Conservation (phyloP, 2,329 filamentous ascomycete genomes). For the Cercospora nicotianae region DNA sequence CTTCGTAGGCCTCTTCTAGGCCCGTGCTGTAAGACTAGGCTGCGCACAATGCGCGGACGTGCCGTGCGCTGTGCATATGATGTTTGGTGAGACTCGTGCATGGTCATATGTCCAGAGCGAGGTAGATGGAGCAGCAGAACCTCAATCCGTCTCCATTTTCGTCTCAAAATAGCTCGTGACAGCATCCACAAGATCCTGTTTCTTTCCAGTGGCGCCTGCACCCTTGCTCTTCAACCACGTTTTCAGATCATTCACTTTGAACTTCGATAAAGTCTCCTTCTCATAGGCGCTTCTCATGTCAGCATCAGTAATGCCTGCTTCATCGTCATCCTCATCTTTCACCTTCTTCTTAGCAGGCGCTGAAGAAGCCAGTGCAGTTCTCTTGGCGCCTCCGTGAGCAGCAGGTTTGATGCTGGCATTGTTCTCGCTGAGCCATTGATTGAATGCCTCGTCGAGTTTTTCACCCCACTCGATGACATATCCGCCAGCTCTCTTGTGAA, state of each 20-base stretch:
- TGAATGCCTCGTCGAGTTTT: constrained; percentile 62
- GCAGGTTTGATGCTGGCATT: constrained; percentile 43
- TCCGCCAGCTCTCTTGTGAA: constrained; percentile 80
- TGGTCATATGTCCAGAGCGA: too few relatives aligned
- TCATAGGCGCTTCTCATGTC: constrained; percentile 48
- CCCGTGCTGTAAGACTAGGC: too few relatives aligned
- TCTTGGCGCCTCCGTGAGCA: constrained; percentile 49
- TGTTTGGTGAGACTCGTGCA: too few relatives aligned
- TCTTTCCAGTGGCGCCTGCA: constrained; percentile 33
- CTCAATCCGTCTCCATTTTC: constrained; percentile 37
- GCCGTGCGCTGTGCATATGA: too few relatives aligned
- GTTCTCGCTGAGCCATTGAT: constrained; percentile 41
- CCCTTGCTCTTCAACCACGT: constrained; percentile 36
- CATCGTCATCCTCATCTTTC: constrained; percentile 40
- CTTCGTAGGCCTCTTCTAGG: too few relatives aligned
- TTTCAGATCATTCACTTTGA: constrained; percentile 39
- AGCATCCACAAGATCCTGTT: constrained; percentile 39
- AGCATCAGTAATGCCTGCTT: constrained; percentile 43
- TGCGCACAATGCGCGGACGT: too few relatives aligned
- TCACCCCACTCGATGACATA: constrained; percentile 77
- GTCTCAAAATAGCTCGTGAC: constrained; percentile 41
- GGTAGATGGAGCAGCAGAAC: not conserved
- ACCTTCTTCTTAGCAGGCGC: constrained; percentile 44
- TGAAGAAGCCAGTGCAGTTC: constrained; percentile 38
- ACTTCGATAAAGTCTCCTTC: constrained; percentile 47